Base-by-base conservation (phyloP, 441 rosid species). In the Manihot esculenta region DNA sequence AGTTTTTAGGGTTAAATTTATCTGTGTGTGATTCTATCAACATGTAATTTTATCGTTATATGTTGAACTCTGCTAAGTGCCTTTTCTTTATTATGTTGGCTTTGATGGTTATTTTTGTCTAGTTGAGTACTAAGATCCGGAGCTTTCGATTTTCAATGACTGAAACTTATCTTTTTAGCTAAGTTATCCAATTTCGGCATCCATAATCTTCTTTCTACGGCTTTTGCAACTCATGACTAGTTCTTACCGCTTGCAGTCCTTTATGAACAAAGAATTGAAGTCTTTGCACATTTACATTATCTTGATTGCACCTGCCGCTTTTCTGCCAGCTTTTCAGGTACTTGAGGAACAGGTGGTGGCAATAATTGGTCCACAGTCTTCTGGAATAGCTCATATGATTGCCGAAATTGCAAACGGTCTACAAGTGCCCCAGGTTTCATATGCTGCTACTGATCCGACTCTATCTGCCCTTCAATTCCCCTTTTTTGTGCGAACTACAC, bases 401-500 rank as follows among this genome's bases (percentile, higher is more conserved):
- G 80, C 97, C 15, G 70, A 74, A 72, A 76, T 90, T n/a, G 90
- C 85, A 26, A 85, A 83, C 70, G 86, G 90, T 50, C 87, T 94
- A 60, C 83, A 86, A 68, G 81, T 94, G 67, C 99, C 99, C 38
- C 87, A 86, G 15, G 57, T 94, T 66, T 94, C 99, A 21, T 92
- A 79, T 75, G 96, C 88, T 57, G 95, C 97, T 72, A 92, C 97
- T 57, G 97, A 94, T 81, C 92, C 94, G 21, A 86, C 94, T 73
- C 87, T 94, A 30, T 92, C 99, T n/a, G 84, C 97, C 26, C 86
- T 79, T 59, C 97, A 94, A 20, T 92, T 87, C 73, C 95, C 99
- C 6, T 90, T 78, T 76, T 90, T 92, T 64, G 68, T 92, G 59
- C 89, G 97, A 72, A 89, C 88, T 10, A 88, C 94, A 13, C 95